These are phyloP conservation scores for Micractinium sp. DNA, from an alignment of 139 green algal species.

Conservation along the genomic window DNA sequence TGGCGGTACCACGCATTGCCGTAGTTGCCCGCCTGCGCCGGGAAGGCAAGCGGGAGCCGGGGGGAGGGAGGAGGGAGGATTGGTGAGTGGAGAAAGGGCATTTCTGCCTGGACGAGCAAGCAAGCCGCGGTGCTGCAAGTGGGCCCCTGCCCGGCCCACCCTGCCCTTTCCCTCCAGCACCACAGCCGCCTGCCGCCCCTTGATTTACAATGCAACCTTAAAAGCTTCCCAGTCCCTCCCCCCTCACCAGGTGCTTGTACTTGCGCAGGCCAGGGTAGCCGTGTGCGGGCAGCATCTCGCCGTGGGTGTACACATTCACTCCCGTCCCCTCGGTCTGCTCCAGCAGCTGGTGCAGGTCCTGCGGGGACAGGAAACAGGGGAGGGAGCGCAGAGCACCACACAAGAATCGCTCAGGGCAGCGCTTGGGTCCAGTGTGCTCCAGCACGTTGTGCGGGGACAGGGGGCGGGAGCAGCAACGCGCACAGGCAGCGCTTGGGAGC, in stretches of 20 bases:
- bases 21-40: conserved; percentile 51
- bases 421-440: too few relatives aligned
- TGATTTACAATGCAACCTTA: not conserved
- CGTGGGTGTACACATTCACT: conserved; percentile 82
- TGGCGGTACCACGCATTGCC: conserved; percentile 62
- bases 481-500: too few relatives aligned
- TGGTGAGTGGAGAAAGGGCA: not conserved
- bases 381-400: not conserved
- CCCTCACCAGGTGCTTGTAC: conserved; percentile 61
- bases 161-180: too few relatives aligned
- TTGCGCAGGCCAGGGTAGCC: conserved; percentile 73
- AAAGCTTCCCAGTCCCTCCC: not conserved
- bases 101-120: not conserved
- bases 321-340: conserved; percentile 72
- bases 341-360: conserved; percentile 70
- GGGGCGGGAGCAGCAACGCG: too few relatives aligned
- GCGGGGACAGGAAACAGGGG: not conserved
- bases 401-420: too few relatives aligned
- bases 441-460: too few relatives aligned
- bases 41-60: not conserved
- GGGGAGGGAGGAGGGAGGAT: not conserved
- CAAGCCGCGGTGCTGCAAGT: not conserved
- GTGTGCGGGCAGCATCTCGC: conserved; percentile 79
- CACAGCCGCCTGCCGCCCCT: not conserved
- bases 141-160: too few relatives aligned